Evolutionary conservation across 495 filamentous ascomycete genomes (phyloP), one percentile per base, ranked within the genome.

Genomic region (Aspergillus mulundensis): DNA sequence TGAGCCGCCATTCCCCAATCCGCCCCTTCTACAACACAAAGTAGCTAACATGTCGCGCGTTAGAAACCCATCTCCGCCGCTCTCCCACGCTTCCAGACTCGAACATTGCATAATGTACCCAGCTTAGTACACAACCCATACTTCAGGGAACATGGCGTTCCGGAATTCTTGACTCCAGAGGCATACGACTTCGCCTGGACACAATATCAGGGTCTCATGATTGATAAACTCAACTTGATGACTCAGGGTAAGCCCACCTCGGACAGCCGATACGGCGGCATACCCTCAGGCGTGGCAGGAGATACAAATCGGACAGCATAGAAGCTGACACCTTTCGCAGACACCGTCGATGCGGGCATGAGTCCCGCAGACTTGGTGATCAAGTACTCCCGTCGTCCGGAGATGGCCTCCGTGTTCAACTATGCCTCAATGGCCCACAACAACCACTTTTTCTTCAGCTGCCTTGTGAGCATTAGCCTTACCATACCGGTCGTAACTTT

Each of bases 351-450:
- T 61, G 81, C 81, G 55, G 67, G 81, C 58, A 66, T 75, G 56
- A 71, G 79, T 30, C 68, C 82, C 28, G 82, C 89, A 74, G 74
- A 84, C 32, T 83, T 96, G 69, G 66, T 90, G 63, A 74, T 95
- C 66, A 77, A 80, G 57, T 87, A 86, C 61, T 89, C 94, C 47
- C 87, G 90, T 63, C 83, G 93, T 57, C 83, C 91, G 30, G 76
- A 81, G 52, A 75, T 80, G 58, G 94, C 95, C 40, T 74, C 83
- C 56, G 75, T 87, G 59, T 98, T 98, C 83, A 98, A 98, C 79
- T 83, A 93, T 65, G 94, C 94, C 67, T 91, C 87, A 58, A 95
- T 95, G 87, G 89, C 91, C 53, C 86, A 89, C 77, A 97, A 97
- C 82, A 97, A 97, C 78, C 84, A 94, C 71, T 88, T 94, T 74